phyloP scores from a whole-genome alignment of 1,284 basidiomycete species.

The Cryptococcus sp. region DNA sequence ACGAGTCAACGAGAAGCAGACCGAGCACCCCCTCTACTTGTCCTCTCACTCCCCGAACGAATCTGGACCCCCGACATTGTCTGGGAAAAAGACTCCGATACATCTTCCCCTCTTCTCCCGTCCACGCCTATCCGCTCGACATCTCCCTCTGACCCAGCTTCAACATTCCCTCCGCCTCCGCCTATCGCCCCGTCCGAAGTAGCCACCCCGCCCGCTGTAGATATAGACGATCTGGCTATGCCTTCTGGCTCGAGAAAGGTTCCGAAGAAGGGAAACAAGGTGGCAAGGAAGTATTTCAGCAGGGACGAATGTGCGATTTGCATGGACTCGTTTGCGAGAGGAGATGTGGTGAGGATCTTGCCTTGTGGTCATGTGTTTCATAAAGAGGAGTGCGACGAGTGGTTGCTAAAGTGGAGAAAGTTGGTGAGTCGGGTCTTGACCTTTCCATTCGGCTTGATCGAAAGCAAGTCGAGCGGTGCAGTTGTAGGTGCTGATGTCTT shows the following conservation, averaged over 20 bases:
- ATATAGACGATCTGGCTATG: not conserved
- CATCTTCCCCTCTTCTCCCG: constrained; percentile 5
- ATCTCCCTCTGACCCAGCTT: constrained; percentile 7
- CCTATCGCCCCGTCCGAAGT: constrained; percentile 21
- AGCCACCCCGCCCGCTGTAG: constrained; percentile 12
- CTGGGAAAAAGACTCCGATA: constrained; percentile 43
- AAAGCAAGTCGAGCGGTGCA: too few relatives aligned
- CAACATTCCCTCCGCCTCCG: constrained; percentile 15
- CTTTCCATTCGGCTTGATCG: too few relatives aligned
- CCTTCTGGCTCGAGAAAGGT: not conserved
- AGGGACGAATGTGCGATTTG: constrained; percentile 80
- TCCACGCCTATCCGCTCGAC: constrained; percentile 2
- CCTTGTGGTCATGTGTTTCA: constrained; percentile 78
- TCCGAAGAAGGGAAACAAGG: not conserved
- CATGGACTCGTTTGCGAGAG: constrained; percentile 71
- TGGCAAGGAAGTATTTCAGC: constrained; percentile 36
- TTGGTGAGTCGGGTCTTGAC: constrained; percentile 54
- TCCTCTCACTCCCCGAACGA: constrained; percentile 44
- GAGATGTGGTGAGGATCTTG: constrained; percentile 78
- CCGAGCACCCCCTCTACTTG: constrained; percentile 42
- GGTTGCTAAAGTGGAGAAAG: constrained; percentile 84
- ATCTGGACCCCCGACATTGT: constrained; percentile 47
- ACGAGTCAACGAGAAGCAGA: constrained; percentile 45
- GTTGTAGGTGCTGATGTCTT: constrained; percentile 1
- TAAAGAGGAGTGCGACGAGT: constrained; percentile 73